A percentile compares a stretch with the other conserved stretches of the same genome.
phyloP scores from a whole-genome alignment of 495 filamentous ascomycete genomes.

The Neurospora discreta region DNA sequence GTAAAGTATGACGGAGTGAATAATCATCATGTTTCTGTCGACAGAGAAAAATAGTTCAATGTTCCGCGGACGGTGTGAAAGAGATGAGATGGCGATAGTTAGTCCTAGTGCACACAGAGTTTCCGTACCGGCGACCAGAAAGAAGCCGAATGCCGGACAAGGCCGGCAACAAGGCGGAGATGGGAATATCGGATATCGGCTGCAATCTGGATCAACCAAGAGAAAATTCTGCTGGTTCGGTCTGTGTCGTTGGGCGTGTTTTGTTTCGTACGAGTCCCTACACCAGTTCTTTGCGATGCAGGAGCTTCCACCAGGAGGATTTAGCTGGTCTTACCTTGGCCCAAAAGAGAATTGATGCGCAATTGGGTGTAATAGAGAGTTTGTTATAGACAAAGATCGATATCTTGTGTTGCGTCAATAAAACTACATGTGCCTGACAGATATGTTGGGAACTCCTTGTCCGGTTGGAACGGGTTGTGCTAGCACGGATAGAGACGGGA shows the following conservation, averaged over 20 bases:
- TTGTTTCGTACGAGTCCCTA: not conserved
- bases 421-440: not conserved
- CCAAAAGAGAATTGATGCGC: not conserved
- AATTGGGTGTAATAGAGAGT: not conserved
- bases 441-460: not conserved
- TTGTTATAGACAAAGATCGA: not conserved
- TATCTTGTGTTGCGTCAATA: not conserved
- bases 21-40: not conserved
- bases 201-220: not conserved
- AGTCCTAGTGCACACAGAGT: not conserved
- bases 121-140: not conserved
- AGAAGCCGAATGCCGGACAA: not conserved
- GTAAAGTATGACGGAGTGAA: not conserved
- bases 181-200: not conserved
- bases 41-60: not conserved
- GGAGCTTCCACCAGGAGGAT: not conserved
- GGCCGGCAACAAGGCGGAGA: not conserved
- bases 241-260: not conserved
- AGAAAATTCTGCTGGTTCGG: not conserved
- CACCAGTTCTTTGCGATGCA: not conserved
- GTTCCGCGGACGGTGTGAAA: not conserved
- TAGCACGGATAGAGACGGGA: not conserved
- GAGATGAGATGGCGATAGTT: not conserved
- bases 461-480: not conserved
- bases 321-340: not conserved